Conservation (phyloP, 2,329 filamentous ascomycete genomes). For the Xylaria arbuscula region DNA sequence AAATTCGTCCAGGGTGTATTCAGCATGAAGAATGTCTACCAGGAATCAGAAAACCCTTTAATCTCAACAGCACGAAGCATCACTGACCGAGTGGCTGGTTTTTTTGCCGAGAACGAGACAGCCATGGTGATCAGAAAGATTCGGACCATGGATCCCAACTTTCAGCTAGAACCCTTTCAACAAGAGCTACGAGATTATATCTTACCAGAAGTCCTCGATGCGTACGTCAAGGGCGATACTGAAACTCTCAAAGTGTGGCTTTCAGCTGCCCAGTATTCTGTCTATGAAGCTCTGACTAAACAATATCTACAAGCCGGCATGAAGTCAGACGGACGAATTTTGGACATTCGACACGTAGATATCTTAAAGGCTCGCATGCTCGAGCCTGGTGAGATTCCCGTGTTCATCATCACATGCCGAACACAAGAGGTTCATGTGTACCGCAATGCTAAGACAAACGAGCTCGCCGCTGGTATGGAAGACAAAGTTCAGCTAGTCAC, state of each 20-base stretch:
- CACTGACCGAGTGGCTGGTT: slow-evolving; percentile 90
- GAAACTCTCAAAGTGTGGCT: slow-evolving; percentile 95
- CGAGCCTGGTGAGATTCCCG: slow-evolving; percentile 87
- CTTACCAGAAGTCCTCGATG: slow-evolving; percentile 94
- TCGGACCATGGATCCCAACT: slow-evolving; percentile 91
- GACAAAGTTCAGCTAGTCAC: slow-evolving; percentile 98
- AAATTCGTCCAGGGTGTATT: slow-evolving; percentile 90
- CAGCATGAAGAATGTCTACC: slow-evolving; percentile 85
- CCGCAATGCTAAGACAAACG: slow-evolving; percentile 86
- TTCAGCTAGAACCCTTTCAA: slow-evolving; percentile 94
- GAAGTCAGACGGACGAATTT: slow-evolving; percentile 92
- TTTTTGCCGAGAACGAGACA: slow-evolving; percentile 98
- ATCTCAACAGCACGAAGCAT: slow-evolving; percentile 94
- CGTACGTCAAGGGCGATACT: slow-evolving; percentile 95
- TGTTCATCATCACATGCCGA: slow-evolving; percentile 96
- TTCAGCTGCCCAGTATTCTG: slow-evolving; percentile 93
- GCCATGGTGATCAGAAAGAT: slow-evolving; percentile 98
- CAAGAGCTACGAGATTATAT: slow-evolving; percentile 98
- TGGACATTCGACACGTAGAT: slow-evolving; percentile 95
- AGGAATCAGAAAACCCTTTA: slow-evolving; percentile 96
- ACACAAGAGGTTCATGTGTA: slow-evolving; percentile 99
- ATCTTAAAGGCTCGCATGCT: slow-evolving; percentile 83
- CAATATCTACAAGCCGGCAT: slow-evolving; percentile 94
- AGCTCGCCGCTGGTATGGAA: slow-evolving; percentile 96
- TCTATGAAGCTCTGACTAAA: slow-evolving; percentile 95